Base-by-base conservation (phyloP, 495 filamentous ascomycete genomes). In the Penicillium ucsense region DNA sequence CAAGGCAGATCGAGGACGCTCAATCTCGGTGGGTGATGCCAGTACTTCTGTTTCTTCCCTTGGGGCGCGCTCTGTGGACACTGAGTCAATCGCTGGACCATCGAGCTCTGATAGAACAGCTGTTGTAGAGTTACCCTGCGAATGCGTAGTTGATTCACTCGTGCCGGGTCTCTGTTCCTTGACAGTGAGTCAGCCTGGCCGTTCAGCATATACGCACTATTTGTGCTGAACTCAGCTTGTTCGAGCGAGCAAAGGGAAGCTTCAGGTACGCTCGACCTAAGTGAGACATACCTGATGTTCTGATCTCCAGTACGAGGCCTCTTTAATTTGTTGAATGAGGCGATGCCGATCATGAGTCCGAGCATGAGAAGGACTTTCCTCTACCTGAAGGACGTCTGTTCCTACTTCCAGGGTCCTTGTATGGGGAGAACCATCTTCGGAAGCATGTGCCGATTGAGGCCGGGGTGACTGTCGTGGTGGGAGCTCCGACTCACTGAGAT, bases 321-420 rank as follows among this genome's bases (percentile, higher is more conserved):
- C 82, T 70, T 96, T 97, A 52, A 95, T 76, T 51, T 84, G 75
- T 64, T 88, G 80, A 49, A 96, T 95, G 51, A 95, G 74, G 64
- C 89, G 82, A 42, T 79, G 81, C 51, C 91, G 78, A 56, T 86
- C 78, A 48, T 60, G 59, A 8, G 62, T 56, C 52, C 62, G 61
- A 31, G 27, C 45, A 61, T 6, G 63, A 34, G 7, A 43, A 34
- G 27, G 47, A 50, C 33, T 36, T 11, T 29, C 56, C 50, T 28
- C 42, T 29, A 31, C 55, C 29, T 6, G 47, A 41, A 3, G 41
- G 27, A 7, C 20, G 20, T 20, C 2, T 20, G 20, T 20, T 20
- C 20, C 20, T 20, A 20, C 20, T 20, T 20, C 20, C 20, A 20
- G 20, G 20, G 20, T 20, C 20, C 20, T 28, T 9, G 48, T 43